These are phyloP conservation scores for Mortierella sp. DNA, from an alignment of 371 early-diverging fungal species.

Conservation along the genomic window DNA sequence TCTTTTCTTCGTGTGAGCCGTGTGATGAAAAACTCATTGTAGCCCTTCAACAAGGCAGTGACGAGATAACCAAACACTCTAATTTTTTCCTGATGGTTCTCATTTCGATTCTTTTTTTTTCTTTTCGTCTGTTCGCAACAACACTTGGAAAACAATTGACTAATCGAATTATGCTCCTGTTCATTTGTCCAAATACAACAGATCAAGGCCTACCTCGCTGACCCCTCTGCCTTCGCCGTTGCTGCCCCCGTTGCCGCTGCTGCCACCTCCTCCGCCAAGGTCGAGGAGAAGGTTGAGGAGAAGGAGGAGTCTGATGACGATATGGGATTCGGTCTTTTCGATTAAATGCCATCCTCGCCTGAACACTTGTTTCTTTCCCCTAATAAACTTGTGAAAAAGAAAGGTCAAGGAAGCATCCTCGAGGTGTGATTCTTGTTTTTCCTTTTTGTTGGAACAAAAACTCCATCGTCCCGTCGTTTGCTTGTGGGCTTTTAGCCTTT, in stretches of 20 bases:
- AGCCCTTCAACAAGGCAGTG: slow-evolving; percentile 49
- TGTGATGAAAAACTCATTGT: slow-evolving; percentile 63
- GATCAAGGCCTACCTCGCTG: slow-evolving; percentile 92
- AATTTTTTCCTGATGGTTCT: slow-evolving; percentile 82
- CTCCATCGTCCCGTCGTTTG: background rate
- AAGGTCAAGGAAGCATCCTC: slow-evolving; percentile 30
- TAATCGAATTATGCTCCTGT: background rate
- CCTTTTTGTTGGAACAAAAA: slow-evolving; percentile 54
- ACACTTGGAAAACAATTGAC: background rate
- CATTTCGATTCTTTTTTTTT: slow-evolving; percentile 13
- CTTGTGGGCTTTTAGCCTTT: background rate
- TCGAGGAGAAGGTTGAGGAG: slow-evolving; percentile 64
- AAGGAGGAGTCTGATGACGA: slow-evolving; percentile 85
- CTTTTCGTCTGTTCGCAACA: slow-evolving; percentile 3
- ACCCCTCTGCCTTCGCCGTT: slow-evolving; percentile 89
- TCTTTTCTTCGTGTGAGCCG: slow-evolving; percentile 49
- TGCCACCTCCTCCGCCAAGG: slow-evolving; percentile 64
- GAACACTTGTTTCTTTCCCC: slow-evolving; percentile 17
- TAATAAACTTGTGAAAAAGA: slow-evolving; percentile 40
- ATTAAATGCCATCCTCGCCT: slow-evolving; percentile 64
- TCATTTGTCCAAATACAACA: slow-evolving; percentile 38
- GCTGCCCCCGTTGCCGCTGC: slow-evolving; percentile 72
- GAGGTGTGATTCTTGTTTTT: slow-evolving; percentile 42
- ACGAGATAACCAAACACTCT: slow-evolving; percentile 77
- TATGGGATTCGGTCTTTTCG: slow-evolving; percentile 91